These are phyloP conservation scores for Clonostachys byssicola DNA, from an alignment of 2,329 filamentous ascomycete genomes.

Conservation along the genomic window DNA sequence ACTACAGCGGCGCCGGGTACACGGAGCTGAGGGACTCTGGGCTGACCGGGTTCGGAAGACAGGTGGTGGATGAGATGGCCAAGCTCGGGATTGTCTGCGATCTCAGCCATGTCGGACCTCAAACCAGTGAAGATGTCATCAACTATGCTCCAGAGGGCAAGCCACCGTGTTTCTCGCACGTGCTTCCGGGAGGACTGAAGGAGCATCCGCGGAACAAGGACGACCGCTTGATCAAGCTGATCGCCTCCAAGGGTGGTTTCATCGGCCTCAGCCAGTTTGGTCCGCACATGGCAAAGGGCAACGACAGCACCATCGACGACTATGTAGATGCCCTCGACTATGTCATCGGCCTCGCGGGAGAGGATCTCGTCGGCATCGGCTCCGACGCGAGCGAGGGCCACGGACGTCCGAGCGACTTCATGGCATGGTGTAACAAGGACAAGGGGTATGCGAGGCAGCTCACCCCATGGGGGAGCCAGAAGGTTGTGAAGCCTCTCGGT, in stretches of 20 bases:
- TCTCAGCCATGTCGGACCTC: constrained; percentile 25
- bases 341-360: constrained; percentile 25
- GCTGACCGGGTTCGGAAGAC: constrained; percentile 24
- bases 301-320: constrained; percentile 33
- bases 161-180: constrained; percentile 31
- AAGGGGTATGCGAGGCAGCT: constrained; percentile 29
- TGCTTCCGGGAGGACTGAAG: constrained; percentile 24
- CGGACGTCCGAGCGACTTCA: constrained; percentile 28
- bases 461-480: constrained; percentile 31
- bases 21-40: constrained; percentile 27
- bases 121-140: constrained; percentile 25
- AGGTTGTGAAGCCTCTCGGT: constrained; percentile 31
- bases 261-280: constrained; percentile 31
- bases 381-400: constrained; percentile 32
- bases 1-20: constrained; percentile 32
- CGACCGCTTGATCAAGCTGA: constrained; percentile 24
- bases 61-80: constrained; percentile 25
- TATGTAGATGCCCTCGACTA: constrained; percentile 32
- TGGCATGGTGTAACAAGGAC: constrained; percentile 33
- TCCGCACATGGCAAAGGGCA: constrained; percentile 29
- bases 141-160: constrained; percentile 24
- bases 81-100: constrained; percentile 27
- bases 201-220: constrained; percentile 31
- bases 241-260: constrained; percentile 28
- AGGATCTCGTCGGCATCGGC: constrained; percentile 28